Conservation (phyloP, 805 yeast genomes). For the Saturnispora ahearnii region DNA sequence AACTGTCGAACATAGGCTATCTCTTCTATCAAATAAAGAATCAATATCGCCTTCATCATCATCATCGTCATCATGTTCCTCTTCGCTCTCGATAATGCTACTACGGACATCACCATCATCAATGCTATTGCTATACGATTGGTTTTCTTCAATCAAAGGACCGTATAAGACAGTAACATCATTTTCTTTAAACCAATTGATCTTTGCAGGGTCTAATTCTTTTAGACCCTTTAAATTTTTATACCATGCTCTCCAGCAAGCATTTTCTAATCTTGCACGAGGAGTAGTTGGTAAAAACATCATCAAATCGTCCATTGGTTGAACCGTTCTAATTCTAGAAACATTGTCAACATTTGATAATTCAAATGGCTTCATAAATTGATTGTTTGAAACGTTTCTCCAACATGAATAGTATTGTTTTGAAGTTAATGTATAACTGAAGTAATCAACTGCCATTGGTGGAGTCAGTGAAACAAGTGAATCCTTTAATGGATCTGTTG, state of each 20-base stretch:
- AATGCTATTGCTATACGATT: neutral
- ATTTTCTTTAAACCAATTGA: slow-evolving; percentile 47
- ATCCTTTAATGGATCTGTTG: slow-evolving; percentile 12
- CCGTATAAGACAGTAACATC: slow-evolving; percentile 51
- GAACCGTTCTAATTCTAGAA: slow-evolving; percentile 16
- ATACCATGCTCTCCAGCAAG: slow-evolving; percentile 95
- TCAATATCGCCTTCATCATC: slow-evolving; percentile 1
- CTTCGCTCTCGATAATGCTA: neutral
- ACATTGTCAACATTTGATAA: slow-evolving; percentile 22
- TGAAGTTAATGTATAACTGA: slow-evolving; percentile 29
- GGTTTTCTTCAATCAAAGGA: slow-evolving; percentile 28
- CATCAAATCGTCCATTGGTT: slow-evolving; percentile 28
- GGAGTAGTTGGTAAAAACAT: slow-evolving; percentile 29
- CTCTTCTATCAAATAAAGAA: neutral
- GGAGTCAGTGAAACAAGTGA: slow-evolving; percentile 12
- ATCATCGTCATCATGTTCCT: slow-evolving; percentile 1
- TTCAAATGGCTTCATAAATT: slow-evolving; percentile 29
- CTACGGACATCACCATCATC: too few species aligned
- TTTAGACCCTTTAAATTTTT: slow-evolving; percentile 55
- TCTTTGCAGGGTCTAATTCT: slow-evolving; percentile 35
- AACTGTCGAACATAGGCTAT: neutral
- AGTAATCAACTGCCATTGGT: slow-evolving; percentile 33
- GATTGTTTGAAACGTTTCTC: slow-evolving; percentile 31
- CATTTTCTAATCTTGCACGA: slow-evolving; percentile 55
- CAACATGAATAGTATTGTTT: slow-evolving; percentile 33